Conservation (phyloP, 2,329 filamentous ascomycete species). For the Aulographum hederae region DNA sequence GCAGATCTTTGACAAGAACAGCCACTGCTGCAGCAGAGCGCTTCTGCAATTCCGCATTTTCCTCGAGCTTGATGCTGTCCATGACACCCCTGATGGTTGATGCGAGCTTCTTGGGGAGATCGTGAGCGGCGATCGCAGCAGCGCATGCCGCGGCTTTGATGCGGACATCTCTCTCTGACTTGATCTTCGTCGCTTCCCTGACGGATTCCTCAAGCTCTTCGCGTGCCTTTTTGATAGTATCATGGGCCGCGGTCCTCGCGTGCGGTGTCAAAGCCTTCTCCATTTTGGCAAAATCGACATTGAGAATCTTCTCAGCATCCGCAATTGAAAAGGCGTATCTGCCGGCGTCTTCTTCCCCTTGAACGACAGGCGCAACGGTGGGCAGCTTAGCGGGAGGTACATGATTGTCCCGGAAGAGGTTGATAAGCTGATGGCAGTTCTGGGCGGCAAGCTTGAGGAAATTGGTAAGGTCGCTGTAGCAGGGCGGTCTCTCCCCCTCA, state of each 20-base stretch:
- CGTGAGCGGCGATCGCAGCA: conserved; percentile 70
- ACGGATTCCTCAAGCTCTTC: conserved; percentile 54
- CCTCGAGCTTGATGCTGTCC: conserved; percentile 94
- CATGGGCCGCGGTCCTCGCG: conserved; percentile 66
- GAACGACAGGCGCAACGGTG: conserved; percentile 71
- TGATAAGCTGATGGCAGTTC: conserved; percentile 77
- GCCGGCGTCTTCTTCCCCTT: conserved; percentile 81
- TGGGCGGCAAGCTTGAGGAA: conserved; percentile 78
- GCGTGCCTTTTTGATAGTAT: conserved; percentile 63
- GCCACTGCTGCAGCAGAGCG: conserved; percentile 76
- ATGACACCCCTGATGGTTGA: conserved; percentile 87
- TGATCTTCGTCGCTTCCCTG: conserved; percentile 59
- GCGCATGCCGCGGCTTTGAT: conserved; percentile 76
- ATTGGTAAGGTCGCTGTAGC: conserved; percentile 79
- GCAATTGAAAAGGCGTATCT: conserved; percentile 79
- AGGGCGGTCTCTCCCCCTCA: conserved; percentile 60
- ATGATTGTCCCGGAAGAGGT: conserved; percentile 82
- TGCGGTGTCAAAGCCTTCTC: conserved; percentile 80
- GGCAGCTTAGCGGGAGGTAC: conserved; percentile 60
- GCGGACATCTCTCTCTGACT: conserved; percentile 66
- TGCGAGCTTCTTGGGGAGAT: conserved; percentile 58
- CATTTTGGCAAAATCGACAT: conserved; percentile 68
- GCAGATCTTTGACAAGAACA: conserved; percentile 70
- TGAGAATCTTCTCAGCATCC: conserved; percentile 76
- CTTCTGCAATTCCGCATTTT: conserved; percentile 72